These are phyloP conservation scores for Parathielavia appendiculata DNA, from an alignment of 495 filamentous ascomycete species.

Conservation along the genomic window DNA sequence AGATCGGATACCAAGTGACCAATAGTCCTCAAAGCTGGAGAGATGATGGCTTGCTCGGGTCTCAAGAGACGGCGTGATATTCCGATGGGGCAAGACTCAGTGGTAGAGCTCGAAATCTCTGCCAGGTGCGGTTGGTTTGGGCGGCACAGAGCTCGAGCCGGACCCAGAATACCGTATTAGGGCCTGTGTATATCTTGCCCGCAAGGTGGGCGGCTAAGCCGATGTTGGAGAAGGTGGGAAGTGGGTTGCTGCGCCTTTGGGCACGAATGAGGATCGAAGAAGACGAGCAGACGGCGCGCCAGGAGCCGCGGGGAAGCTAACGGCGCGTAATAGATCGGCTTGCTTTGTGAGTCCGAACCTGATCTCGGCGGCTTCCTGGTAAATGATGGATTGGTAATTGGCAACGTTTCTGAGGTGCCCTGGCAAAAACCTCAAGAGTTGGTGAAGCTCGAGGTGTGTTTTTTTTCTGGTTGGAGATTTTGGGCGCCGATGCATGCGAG, in stretches of 20 bases:
- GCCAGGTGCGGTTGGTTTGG: slow-evolving; percentile 21
- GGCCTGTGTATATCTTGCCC: not conserved
- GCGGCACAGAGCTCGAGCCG: slow-evolving; percentile 16
- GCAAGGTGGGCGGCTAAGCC: slow-evolving; percentile 15
- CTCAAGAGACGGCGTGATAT: slow-evolving; percentile 8
- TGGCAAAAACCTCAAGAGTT: slow-evolving; percentile 6
- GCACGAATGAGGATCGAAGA: slow-evolving; percentile 27
- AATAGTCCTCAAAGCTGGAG: slow-evolving; percentile 16
- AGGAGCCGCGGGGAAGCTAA: slow-evolving; percentile 14
- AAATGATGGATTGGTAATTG: slow-evolving; percentile 5
- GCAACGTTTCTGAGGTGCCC: slow-evolving; percentile 13
- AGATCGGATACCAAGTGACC: slow-evolving; percentile 6
- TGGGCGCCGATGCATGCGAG: slow-evolving; percentile 26
- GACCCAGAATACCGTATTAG: slow-evolving; percentile 15
- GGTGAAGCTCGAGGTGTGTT: slow-evolving; percentile 23
- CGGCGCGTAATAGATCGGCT: slow-evolving; percentile 5
- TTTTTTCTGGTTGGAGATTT: slow-evolving; percentile 23
- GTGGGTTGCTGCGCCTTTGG: slow-evolving; percentile 25
- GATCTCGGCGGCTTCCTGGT: slow-evolving; percentile 1
- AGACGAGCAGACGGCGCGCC: slow-evolving; percentile 23
- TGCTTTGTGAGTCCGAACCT: not conserved
- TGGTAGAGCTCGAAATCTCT: slow-evolving; percentile 17
- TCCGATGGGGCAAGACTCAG: slow-evolving; percentile 6
- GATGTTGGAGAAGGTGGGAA: slow-evolving; percentile 15
- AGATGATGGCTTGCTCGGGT: slow-evolving; percentile 12